Base-by-base conservation (phyloP, 192 early-diverging fungal species). In the Backusella macrospora region DNA sequence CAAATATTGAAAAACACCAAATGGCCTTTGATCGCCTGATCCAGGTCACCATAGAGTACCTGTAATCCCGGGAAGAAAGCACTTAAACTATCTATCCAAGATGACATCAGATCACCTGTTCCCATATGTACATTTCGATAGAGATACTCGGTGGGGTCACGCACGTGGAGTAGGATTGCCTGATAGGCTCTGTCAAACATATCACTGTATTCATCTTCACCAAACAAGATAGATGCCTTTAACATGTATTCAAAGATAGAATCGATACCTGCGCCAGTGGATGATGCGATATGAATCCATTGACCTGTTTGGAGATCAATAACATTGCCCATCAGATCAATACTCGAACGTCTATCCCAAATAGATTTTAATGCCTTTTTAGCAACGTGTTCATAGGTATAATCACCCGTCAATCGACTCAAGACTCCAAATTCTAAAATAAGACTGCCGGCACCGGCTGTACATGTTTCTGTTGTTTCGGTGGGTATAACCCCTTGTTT, bases 1-100 rank as follows among this genome's bases (percentile, higher is more conserved):
- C 97, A 99, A 23, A 98, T 87, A 48, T 95, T 91, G 40, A 89
- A 94, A 78, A 90, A 96, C 37, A 96, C 76, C 71, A 94, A 81
- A 76, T 99, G 96, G 2, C 85, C 87, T 47, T 88, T 89, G 65
- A 95, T 91, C 0, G 97, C 96, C 16, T 83, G 85, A 8, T 92
- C 87, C 37, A 96, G 46, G 81, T 99, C 95, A 8, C 97, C 97
- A 34, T 88, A 89, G 5, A 98, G 82, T 6, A 93, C 93, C 86
- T 97, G 95, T 38, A 99, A 77, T 8, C 97, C 97, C 0, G 96
- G 94, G 72, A 95, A 95, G 77, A 94, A 99, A 0, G 96, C 96
- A 3, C 93, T 90, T n/a, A 99, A 80, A 62, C 93, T 93, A 77
- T 98, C 95, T 14, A 97, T 85, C 95, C 95, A 96, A n/a, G 83